Evolutionary conservation across 2,329 filamentous ascomycete species (phyloP).

Genomic region (Tolypocladium endophyticum): DNA sequence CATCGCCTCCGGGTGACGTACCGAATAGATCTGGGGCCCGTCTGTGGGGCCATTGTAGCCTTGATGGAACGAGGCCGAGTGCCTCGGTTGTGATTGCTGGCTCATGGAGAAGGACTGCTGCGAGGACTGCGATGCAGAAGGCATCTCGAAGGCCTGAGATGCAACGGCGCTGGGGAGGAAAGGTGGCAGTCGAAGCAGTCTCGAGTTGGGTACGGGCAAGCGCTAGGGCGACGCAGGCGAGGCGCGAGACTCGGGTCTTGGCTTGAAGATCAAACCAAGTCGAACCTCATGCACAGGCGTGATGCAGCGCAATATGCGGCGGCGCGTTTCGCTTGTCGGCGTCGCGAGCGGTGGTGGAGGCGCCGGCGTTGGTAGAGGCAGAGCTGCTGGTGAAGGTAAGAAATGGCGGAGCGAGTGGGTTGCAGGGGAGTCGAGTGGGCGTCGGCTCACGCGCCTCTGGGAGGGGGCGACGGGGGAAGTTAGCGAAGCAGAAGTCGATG

Average conservation of each 20-base stretch:
- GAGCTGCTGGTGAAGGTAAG: background rate
- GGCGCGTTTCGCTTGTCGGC: background rate
- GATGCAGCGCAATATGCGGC: background rate
- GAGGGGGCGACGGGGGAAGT: background rate
- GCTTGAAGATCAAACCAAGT: background rate
- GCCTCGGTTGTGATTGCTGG: constrained; percentile 36
- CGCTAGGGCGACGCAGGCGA: background rate
- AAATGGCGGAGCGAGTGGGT: background rate
- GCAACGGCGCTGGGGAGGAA: background rate
- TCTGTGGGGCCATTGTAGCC: constrained; percentile 24
- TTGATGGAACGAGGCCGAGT: constrained; percentile 25
- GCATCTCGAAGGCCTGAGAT: constrained; percentile 13
- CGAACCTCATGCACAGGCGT: background rate
- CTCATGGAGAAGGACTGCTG: constrained; percentile 49
- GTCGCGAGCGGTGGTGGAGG: background rate
- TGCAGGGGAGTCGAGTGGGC: background rate
- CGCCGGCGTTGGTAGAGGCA: background rate
- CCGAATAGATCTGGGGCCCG: constrained; percentile 51
- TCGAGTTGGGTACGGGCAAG: background rate
- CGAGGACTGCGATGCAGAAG: constrained; percentile 39
- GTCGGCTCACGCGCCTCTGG: background rate
- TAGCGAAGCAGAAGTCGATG: background rate
- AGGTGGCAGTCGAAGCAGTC: background rate
- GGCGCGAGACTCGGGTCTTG: background rate
- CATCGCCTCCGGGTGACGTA: constrained; percentile 20